A percentile compares a stretch with the other conserved stretches of the same genome.
These are phyloP conservation scores for Hippophae gyantsensis DNA, from an alignment of 306 rosid species.

Conservation along the genomic window DNA sequence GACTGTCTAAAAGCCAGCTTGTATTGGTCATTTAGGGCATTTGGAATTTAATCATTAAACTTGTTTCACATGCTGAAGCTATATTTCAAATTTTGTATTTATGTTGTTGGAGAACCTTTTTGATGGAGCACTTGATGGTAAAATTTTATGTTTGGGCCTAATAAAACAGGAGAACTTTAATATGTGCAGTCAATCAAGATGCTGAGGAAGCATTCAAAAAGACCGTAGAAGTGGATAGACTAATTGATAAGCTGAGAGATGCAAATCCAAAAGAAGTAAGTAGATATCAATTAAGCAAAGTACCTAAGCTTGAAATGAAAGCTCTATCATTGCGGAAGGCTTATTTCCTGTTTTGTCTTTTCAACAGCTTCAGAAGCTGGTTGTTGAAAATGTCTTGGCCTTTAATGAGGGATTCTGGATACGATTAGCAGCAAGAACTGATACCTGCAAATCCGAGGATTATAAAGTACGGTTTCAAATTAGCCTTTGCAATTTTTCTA, in stretches of 20 bases:
- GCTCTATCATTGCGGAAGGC: conserved; percentile 3
- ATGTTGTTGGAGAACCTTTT: background rate
- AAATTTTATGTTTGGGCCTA: conserved; percentile 61
- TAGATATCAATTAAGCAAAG: background rate
- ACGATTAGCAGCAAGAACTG: conserved; percentile 78
- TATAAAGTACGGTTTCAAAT: conserved; percentile 58
- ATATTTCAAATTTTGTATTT: too few species aligned
- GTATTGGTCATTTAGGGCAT: background rate
- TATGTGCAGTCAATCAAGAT: conserved; percentile 83
- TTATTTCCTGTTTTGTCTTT: conserved; percentile 17
- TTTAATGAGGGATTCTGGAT: conserved; percentile 80
- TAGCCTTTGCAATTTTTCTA: conserved; percentile 3
- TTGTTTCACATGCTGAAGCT: too few species aligned
- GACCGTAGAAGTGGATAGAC: conserved; percentile 76
- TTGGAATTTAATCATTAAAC: too few species aligned
- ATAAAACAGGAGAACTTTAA: conserved; percentile 88
- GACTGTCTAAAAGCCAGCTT: too few species aligned
- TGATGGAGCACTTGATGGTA: conserved; percentile 30
- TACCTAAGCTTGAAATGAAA: background rate
- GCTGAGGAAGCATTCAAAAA: conserved; percentile 83
- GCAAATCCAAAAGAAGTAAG: conserved; percentile 63
- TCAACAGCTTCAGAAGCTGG: conserved; percentile 77
- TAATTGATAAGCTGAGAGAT: conserved; percentile 71
- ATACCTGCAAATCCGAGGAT: conserved; percentile 87
- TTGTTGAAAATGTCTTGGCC: conserved; percentile 73